Base-by-base conservation (phyloP, 345 rosid genomes). In the Euphorbia pulcherrima region DNA sequence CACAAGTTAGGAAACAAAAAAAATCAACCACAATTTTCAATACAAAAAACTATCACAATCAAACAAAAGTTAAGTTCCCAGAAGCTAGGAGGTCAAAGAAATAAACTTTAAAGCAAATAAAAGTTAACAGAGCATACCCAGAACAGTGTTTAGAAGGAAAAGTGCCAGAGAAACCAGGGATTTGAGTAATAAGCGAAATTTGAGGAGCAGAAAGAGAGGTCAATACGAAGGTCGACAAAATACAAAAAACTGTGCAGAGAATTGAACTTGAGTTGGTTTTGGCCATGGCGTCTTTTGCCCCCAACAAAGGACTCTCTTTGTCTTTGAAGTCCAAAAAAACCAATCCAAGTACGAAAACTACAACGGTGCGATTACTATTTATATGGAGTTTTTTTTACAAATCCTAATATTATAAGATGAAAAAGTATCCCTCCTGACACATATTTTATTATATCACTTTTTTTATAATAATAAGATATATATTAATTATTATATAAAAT, bases 141-240 rank as follows among this genome's bases (percentile, higher is more conserved):
- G 96, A 80, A 82, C 90, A 86, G 74, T 92, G 97, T 27, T 92
- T 84, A 37, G 97, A 92, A 72, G 93, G 90, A 50, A 92, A 72
- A 60, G 69, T 60, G 72, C 80, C 88, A 61, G 74, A 70, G 74
- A 86, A 87, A 40, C 97, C 96, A 64, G 96, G 92, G 74, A 92
- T 72, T 20, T 78, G 78, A 74, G 83, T 82, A 56, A 90, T 68
- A 12, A 83, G 77, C 73, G 93, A 86, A 33, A 64, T 66, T 52
- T 86, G 55, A 6, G 90, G 92, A 73, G 87, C 90, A 16, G 92
- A 80, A 40, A 65, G 73, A 73, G 69, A 65, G 28, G 69, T 35
- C 2, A 62, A 13, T 2, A 24, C 69, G 35, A 68, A 74, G 74
- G 74, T 52, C 35, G 70, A 61, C 46, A 80, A 52, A 13, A 79